Conservation (phyloP, 768 basidiomycete genomes). For the Suillus americanus region DNA sequence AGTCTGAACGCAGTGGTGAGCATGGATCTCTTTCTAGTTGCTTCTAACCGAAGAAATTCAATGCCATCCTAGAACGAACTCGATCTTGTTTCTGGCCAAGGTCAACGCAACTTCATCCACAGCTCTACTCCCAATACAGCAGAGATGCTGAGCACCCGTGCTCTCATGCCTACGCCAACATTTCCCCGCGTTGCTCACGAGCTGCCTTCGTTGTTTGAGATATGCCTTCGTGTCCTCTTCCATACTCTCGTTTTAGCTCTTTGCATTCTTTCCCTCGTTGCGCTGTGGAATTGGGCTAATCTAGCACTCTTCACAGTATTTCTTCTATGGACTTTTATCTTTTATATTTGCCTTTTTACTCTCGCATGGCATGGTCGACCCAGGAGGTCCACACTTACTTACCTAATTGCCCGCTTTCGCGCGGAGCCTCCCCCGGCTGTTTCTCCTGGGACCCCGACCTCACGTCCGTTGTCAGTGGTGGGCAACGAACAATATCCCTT, state of each 20-base stretch:
- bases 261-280: conserved; percentile 53
- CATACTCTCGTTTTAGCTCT: conserved; percentile 61
- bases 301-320: conserved; percentile 61
- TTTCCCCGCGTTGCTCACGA: conserved; percentile 25
- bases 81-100: conserved; percentile 64
- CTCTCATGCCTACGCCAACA: conserved; percentile 30
- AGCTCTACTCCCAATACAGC: conserved; percentile 52
- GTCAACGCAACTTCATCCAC: conserved; percentile 41
- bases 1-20: conserved; percentile 71
- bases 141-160: conserved; percentile 45
- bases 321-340: conserved; percentile 57
- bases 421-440: conserved; percentile 28
- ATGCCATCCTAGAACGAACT: conserved; percentile 58
- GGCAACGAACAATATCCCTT: conserved; percentile 45
- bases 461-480: conserved; percentile 39
- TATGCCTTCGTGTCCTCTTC: conserved; percentile 49
- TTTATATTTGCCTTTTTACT: conserved; percentile 52
- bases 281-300: conserved; percentile 58
- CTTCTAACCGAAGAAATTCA: conserved; percentile 7
- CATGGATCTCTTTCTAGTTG: conserved; percentile 19
- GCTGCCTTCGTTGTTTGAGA: conserved; percentile 37
- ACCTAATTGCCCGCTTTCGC: conserved; percentile 46
- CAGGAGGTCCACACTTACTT: conserved; percentile 54
- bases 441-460: conserved; percentile 36
- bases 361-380: conserved; percentile 63